A percentile compares a stretch with the other conserved stretches of the same genome.
Evolutionary conservation across 352 stramenopile genomes (phyloP).

Genomic region (Poterioochromonas sp.): DNA sequence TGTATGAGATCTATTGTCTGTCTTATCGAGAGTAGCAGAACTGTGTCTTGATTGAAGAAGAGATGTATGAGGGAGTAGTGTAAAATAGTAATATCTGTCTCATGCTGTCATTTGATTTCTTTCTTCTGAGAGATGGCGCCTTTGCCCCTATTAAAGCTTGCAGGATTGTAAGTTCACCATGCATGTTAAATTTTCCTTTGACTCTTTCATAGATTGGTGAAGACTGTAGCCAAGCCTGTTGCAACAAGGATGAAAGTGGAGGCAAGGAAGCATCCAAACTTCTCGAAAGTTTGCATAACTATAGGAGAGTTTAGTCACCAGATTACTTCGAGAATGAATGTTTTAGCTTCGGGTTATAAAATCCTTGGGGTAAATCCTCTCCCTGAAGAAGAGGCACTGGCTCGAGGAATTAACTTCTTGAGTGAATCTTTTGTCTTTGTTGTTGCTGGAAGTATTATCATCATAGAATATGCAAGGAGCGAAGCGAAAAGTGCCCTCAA

Average conservation of each 20-base stretch:
- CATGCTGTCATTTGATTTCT: no score
- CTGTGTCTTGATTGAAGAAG: no score
- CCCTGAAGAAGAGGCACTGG: conserved; percentile 9
- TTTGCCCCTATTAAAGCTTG: background rate
- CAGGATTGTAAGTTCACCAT: conserved; percentile 13
- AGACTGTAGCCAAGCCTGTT: conserved; percentile 8
- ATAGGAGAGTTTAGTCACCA: background rate
- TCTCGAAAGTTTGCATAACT: background rate
- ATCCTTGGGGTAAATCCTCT: background rate
- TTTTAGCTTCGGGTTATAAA: background rate
- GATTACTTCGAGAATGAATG: background rate
- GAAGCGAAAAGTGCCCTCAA: conserved; percentile 12
- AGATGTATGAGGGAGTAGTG: no score
- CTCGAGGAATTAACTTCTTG: background rate
- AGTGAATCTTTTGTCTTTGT: conserved; percentile 3
- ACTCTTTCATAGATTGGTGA: conserved; percentile 4
- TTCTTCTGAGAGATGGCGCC: no score
- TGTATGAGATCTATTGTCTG: no score
- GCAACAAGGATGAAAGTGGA: background rate
- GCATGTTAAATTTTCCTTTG: background rate
- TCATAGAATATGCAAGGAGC: background rate
- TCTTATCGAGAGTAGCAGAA: no score
- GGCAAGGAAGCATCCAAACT: background rate
- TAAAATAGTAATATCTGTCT: no score
- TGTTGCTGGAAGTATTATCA: conserved; percentile 9